A percentile compares a stretch with the other conserved stretches of the same genome.
These are phyloP conservation scores for Lolium multiflorum DNA, from an alignment of 176 grass and related monocot genomes.

Conservation along the genomic window DNA sequence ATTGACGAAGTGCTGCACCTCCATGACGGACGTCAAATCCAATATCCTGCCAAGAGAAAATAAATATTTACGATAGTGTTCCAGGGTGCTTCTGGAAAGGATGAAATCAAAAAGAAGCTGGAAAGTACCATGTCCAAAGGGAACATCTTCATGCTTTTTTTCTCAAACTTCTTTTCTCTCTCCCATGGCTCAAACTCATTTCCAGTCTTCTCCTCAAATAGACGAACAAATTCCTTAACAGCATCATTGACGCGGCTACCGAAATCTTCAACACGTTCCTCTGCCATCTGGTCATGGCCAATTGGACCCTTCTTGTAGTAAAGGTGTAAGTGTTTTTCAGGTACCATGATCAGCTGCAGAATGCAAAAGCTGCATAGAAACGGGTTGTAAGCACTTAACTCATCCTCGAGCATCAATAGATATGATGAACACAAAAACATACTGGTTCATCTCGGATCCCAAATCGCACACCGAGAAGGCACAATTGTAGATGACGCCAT, in stretches of 20 bases:
- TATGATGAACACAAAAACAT: constrained; percentile 34
- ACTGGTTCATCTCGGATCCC: constrained; percentile 62
- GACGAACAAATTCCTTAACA: constrained; percentile 62
- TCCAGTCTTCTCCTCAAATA: constrained; percentile 78
- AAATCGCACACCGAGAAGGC: constrained; percentile 69
- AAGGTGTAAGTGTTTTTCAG: constrained; percentile 73
- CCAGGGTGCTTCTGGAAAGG: not conserved
- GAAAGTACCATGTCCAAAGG: constrained; percentile 83
- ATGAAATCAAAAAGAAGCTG: not conserved
- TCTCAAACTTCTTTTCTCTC: constrained; percentile 77
- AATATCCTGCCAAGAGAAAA: constrained; percentile 50
- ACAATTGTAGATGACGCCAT: constrained; percentile 85
- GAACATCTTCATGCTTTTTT: constrained; percentile 74
- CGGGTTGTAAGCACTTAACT: not conserved
- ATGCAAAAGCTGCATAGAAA: constrained; percentile 59
- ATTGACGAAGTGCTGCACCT: constrained; percentile 54
- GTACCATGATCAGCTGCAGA: constrained; percentile 75
- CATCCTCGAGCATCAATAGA: not conserved
- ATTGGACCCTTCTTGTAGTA: constrained; percentile 76
- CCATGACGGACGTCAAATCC: constrained; percentile 70
- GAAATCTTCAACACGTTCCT: constrained; percentile 85
- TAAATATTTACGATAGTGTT: not conserved
- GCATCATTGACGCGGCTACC: constrained; percentile 60
- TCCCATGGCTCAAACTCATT: constrained; percentile 94
- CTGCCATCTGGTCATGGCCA: constrained; percentile 72